Evolutionary conservation across 2,329 filamentous ascomycete genomes (phyloP).

Genomic region (Penicillium hesseltinei): DNA sequence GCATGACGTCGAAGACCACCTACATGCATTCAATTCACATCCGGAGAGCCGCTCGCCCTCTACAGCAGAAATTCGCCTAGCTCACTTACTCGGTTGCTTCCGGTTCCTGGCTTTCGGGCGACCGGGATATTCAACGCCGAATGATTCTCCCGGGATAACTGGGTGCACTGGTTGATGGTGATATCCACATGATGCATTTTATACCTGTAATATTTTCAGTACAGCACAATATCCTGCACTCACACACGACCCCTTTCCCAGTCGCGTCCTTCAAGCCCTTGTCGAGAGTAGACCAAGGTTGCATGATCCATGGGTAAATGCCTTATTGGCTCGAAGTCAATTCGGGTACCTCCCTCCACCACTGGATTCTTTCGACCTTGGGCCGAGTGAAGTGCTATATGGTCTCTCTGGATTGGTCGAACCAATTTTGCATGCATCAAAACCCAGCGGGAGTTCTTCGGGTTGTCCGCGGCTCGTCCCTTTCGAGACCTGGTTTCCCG

Average conservation of each 20-base stretch:
- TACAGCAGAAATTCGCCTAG: background rate
- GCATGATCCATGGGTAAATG: constrained; percentile 12
- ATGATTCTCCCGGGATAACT: background rate
- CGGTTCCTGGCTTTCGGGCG: too few species aligned
- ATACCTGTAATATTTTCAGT: background rate
- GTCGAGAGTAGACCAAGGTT: constrained; percentile 14
- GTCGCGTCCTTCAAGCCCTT: background rate
- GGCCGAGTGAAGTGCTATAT: background rate
- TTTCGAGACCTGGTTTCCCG: background rate
- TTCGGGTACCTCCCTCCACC: constrained; percentile 1
- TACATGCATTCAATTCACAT: background rate
- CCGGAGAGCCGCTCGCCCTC: background rate
- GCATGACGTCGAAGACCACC: constrained; percentile 3
- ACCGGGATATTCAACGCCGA: background rate
- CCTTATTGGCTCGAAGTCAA: background rate
- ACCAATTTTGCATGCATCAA: constrained; percentile 26
- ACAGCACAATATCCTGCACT: too few species aligned
- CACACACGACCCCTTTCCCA: background rate
- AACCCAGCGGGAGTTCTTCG: constrained; percentile 13
- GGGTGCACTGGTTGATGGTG: background rate
- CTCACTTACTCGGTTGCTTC: too few species aligned
- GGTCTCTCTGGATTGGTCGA: constrained; percentile 10
- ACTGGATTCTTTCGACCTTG: background rate
- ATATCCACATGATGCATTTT: too few species aligned
- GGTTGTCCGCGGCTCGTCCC: constrained; percentile 11